Percentiles rank a stretch among this genome's conserved stretches.
Evolutionary conservation across 305 asterid species (phyloP).

Genomic region (Fraxinus platypoda): DNA sequence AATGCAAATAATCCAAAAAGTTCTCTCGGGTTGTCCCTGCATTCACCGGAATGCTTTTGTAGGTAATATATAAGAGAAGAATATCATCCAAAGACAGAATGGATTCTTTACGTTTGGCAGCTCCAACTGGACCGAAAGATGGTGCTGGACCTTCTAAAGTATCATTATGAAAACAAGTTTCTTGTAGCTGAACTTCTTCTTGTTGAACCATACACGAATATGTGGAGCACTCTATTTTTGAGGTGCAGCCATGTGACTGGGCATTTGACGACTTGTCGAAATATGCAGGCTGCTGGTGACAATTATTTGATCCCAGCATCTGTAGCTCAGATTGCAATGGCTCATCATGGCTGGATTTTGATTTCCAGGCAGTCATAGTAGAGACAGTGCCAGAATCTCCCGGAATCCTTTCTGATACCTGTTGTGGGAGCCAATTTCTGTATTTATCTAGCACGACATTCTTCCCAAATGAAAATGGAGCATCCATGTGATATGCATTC

Average conservation of each 20-base stretch:
- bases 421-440: constrained; percentile 23
- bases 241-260: constrained; percentile 23
- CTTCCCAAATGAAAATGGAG: constrained; percentile 22
- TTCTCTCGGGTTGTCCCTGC: constrained; percentile 25
- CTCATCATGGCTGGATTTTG: constrained; percentile 17
- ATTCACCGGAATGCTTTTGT: constrained; percentile 23
- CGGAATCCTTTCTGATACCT: constrained; percentile 13
- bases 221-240: constrained; percentile 12
- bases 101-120: constrained; percentile 25
- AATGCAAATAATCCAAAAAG: constrained; percentile 41
- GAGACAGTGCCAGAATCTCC: constrained; percentile 26
- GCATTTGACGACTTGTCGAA: constrained; percentile 25
- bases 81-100: constrained; percentile 20
- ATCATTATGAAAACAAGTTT: neutral
- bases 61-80: constrained; percentile 28
- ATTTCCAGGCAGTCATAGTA: constrained; percentile 17
- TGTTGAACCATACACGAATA: constrained; percentile 20
- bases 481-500: constrained; percentile 25
- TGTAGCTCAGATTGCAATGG: constrained; percentile 22
- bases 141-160: neutral
- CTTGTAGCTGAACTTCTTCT: constrained; percentile 8
- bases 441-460: constrained; percentile 24
- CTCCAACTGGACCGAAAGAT: constrained; percentile 20
- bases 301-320: constrained; percentile 14
- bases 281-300: constrained; percentile 21